A percentile compares a stretch with the other conserved stretches of the same genome.
Evolutionary conservation across 108 stramenopile genomes (phyloP).

Genomic region (Cyclotella kingstonii): DNA sequence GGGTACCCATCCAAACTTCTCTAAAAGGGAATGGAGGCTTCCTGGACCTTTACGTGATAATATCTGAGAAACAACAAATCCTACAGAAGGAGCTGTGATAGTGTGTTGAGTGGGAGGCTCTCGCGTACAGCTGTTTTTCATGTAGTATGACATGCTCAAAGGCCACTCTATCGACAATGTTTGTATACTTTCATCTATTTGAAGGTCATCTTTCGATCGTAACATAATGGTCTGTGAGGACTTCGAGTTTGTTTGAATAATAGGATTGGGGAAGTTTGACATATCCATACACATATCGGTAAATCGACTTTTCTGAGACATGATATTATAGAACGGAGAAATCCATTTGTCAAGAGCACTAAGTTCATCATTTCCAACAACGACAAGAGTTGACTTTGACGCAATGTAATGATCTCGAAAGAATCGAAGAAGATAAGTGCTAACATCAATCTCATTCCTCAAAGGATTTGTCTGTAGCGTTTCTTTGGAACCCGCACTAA

Average conservation of each 20-base stretch:
- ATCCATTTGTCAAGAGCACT: conserved; percentile 60
- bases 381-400: conserved; percentile 60
- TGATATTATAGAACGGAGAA: conserved; percentile 51
- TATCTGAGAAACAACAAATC: conserved; percentile 71
- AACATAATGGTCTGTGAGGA: conserved; percentile 47
- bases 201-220: conserved; percentile 44
- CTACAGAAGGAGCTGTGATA: conserved; percentile 63
- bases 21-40: conserved; percentile 58
- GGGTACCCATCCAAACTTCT: conserved; percentile 64
- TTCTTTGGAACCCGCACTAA: conserved; percentile 56
- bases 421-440: conserved; percentile 45
- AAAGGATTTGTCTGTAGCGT: conserved; percentile 53
- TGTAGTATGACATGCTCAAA: conserved; percentile 50
- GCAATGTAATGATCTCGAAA: conserved; percentile 60
- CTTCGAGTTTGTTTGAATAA: conserved; percentile 2
- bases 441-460: conserved; percentile 52
- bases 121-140: not conserved
- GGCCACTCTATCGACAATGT: conserved; percentile 68
- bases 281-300: not conserved
- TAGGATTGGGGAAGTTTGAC: conserved; percentile 12
- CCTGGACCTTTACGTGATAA: conserved; percentile 70
- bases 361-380: conserved; percentile 51
- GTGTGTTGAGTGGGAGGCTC: conserved; percentile 14
- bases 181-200: conserved; percentile 50
- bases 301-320: conserved; percentile 37